A percentile compares a stretch with the other conserved stretches of the same genome.
Conservation (phyloP, 805 yeast genomes). For the Ogataea saltuana region DNA sequence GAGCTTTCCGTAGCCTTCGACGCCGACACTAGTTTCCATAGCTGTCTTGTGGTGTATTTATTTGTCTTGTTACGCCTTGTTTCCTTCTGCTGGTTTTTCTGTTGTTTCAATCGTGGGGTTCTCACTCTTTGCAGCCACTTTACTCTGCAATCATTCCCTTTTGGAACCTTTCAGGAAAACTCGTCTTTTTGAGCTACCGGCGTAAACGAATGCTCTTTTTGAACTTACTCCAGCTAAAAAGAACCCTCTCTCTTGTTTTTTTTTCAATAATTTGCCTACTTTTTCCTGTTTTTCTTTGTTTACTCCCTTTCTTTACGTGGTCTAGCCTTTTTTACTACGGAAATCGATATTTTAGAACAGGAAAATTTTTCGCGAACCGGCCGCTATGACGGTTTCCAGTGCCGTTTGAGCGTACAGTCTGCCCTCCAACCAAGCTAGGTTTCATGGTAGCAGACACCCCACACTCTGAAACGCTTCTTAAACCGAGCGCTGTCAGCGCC, state of each 20-base stretch:
- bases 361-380: conserved; percentile 1
- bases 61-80: conserved; percentile 3
- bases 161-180: no score
- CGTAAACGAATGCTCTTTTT: no score
- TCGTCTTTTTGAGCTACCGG: no score
- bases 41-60: not conserved
- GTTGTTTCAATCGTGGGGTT: not conserved
- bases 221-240: not conserved
- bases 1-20: conserved; percentile 22
- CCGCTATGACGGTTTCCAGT: no score
- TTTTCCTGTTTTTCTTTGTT: conserved; percentile 3
- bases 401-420: no score
- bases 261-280: conserved; percentile 1
- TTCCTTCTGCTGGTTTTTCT: not conserved
- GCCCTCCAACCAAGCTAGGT: no score
- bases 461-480: no score
- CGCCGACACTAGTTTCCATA: conserved; percentile 2
- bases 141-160: not conserved
- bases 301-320: conserved; percentile 3
- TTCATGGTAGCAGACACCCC: no score
- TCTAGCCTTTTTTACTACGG: not conserved
- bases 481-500: no score
- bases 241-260: not conserved
- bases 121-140: not conserved
- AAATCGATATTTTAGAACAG: not conserved